Conservation (phyloP, 2,329 filamentous ascomycete genomes). For the Diaporthe vexans region DNA sequence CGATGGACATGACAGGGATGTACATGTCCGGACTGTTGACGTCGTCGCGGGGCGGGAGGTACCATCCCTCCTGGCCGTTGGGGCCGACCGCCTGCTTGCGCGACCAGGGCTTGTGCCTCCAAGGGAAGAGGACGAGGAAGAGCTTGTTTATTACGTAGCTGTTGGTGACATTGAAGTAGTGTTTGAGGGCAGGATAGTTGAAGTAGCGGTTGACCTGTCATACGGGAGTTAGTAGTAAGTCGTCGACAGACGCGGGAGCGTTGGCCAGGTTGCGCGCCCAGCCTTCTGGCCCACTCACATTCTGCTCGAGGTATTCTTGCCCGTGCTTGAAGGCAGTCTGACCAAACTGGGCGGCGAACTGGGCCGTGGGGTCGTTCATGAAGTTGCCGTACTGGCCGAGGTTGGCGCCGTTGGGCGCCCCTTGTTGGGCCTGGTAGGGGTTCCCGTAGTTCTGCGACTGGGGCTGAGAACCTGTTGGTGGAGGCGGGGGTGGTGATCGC, state of each 20-base stretch:
- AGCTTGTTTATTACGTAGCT: conserved; percentile 96
- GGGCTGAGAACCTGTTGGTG: conserved; percentile 78
- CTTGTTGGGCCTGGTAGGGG: conserved; percentile 81
- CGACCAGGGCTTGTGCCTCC: conserved; percentile 98
- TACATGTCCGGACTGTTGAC: conserved; percentile 99
- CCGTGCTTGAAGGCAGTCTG: conserved; percentile 92
- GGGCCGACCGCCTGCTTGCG: conserved; percentile 84
- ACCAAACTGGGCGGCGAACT: conserved; percentile 94
- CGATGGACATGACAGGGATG: conserved; percentile 97
- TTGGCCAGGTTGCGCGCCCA: neutral
- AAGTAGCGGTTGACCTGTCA: conserved; percentile 78
- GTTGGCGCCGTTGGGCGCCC: conserved; percentile 62
- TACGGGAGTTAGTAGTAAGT: conserved; percentile 9
- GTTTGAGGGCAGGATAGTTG: conserved; percentile 92
- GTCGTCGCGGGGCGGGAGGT: conserved; percentile 93
- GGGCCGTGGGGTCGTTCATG: conserved; percentile 94
- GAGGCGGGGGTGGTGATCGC: conserved; percentile 82
- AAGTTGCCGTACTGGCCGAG: conserved; percentile 89
- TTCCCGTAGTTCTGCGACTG: conserved; percentile 75
- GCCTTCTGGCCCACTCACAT: conserved; percentile 70
- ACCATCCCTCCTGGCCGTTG: conserved; percentile 80
- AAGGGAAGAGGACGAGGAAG: conserved; percentile 93
- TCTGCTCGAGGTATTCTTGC: conserved; percentile 95
- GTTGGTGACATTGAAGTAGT: conserved; percentile 99
- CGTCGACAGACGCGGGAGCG: neutral